Percentiles rank a stretch among this genome's conserved stretches.
Conservation (phyloP, 2,329 filamentous ascomycete species). For the Zymoseptoria pseudotritici region DNA sequence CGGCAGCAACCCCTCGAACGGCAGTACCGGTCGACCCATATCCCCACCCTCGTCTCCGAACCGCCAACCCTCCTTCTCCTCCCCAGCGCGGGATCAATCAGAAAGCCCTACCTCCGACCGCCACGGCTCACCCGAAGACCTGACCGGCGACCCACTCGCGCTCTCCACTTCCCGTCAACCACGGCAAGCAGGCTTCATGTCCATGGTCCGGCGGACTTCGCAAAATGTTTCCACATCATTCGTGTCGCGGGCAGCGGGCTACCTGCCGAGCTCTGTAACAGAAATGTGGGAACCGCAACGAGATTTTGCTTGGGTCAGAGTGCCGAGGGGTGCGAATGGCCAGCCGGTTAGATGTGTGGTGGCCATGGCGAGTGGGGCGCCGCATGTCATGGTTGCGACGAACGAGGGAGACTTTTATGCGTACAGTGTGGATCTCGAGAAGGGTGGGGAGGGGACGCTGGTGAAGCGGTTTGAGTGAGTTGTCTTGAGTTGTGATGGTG, state of each 20-base stretch:
- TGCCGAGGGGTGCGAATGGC: slow-evolving; percentile 56
- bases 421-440: slow-evolving; percentile 90
- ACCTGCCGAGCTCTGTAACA: slow-evolving; percentile 85
- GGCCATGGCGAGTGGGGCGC: slow-evolving; percentile 88
- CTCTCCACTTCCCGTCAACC: slow-evolving; percentile 31
- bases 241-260: slow-evolving; percentile 81
- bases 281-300: slow-evolving; percentile 96
- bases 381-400: slow-evolving; percentile 96
- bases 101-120: slow-evolving; percentile 31
- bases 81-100: slow-evolving; percentile 31
- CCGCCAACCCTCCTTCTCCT: slow-evolving; percentile 15
- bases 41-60: slow-evolving; percentile 24
- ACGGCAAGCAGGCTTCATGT: slow-evolving; percentile 71
- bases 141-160: slow-evolving; percentile 18
- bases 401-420: slow-evolving; percentile 93
- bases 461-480: slow-evolving; percentile 90
- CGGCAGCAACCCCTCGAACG: slow-evolving; percentile 23
- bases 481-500: background rate
- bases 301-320: slow-evolving; percentile 94
- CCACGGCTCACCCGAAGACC: slow-evolving; percentile 24
- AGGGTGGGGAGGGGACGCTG: slow-evolving; percentile 84
- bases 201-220: slow-evolving; percentile 86
- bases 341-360: slow-evolving; percentile 77
- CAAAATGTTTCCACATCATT: slow-evolving; percentile 87
- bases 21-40: slow-evolving; percentile 12